Conservation (phyloP, 805 yeast genomes). For the Candida silvatica region DNA sequence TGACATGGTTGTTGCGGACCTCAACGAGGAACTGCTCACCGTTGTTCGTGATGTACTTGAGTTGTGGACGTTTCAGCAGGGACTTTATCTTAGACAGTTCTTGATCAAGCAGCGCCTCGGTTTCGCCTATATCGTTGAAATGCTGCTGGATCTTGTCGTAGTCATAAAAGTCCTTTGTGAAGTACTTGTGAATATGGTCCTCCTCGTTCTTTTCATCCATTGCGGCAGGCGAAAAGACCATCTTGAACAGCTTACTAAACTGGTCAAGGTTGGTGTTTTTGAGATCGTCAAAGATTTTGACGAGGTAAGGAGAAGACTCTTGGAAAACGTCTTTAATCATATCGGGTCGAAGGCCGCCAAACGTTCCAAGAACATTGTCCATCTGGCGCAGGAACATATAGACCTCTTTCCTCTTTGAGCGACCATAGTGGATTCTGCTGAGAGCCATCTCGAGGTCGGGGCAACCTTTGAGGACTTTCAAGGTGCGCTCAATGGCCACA, state of each 20-base stretch:
- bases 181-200: constrained; percentile 27
- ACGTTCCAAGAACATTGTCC: constrained; percentile 27
- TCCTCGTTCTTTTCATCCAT: constrained; percentile 38
- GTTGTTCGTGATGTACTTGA: constrained; percentile 46
- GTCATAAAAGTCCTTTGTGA: constrained; percentile 35
- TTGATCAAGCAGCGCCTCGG: constrained; percentile 38
- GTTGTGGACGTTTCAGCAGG: constrained; percentile 44
- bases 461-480: constrained; percentile 20
- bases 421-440: constrained; percentile 50
- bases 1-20: constrained; percentile 50
- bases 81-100: constrained; percentile 43
- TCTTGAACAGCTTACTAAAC: constrained; percentile 29
- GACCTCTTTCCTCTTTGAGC: constrained; percentile 51
- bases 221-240: constrained; percentile 48
- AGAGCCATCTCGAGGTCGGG: constrained; percentile 54
- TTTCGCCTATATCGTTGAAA: constrained; percentile 32
- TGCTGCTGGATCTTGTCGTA: constrained; percentile 24
- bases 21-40: constrained; percentile 73
- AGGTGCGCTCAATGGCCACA: constrained; percentile 25
- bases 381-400: constrained; percentile 43
- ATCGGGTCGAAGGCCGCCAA: constrained; percentile 11
- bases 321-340: constrained; percentile 10
- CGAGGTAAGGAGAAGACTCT: constrained; percentile 17
- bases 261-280: constrained; percentile 10
- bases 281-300: constrained; percentile 13